Percentiles rank a stretch among this genome's conserved stretches.
phyloP scores from a whole-genome alignment of 306 rosid genomes.

The Coriaria nepalensis region DNA sequence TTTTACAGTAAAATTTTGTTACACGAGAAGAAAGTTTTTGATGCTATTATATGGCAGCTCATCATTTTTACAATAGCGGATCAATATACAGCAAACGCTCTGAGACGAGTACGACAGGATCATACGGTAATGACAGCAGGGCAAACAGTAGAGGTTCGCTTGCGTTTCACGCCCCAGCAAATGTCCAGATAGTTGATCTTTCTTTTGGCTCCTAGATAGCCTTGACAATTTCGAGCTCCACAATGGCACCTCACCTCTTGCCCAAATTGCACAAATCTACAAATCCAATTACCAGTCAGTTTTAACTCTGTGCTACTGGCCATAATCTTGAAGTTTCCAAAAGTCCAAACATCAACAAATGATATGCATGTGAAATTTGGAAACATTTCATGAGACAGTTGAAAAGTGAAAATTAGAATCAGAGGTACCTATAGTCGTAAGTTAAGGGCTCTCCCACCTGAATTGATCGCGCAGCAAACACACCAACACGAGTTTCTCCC shows the following conservation, averaged over 20 bases:
- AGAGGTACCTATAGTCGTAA: slow-evolving; percentile 69
- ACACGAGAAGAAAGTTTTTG: too few relatives aligned
- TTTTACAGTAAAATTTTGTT: too few relatives aligned
- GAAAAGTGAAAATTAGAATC: neutral
- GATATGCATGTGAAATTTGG: neutral
- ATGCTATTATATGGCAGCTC: too few relatives aligned
- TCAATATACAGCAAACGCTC: too few relatives aligned
- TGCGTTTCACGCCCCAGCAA: slow-evolving; percentile 76
- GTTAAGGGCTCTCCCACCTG: slow-evolving; percentile 77
- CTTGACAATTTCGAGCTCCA: slow-evolving; percentile 70
- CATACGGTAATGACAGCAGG: slow-evolving; percentile 18
- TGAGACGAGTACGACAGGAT: neutral
- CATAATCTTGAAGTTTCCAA: too few relatives aligned
- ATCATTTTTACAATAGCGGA: too few relatives aligned
- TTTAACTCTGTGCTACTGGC: too few relatives aligned
- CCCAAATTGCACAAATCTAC: slow-evolving; percentile 91
- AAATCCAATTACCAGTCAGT: neutral
- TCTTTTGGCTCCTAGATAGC: slow-evolving; percentile 76
- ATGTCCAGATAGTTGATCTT: slow-evolving; percentile 36
- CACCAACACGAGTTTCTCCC: slow-evolving; percentile 81
- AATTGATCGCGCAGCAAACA: slow-evolving; percentile 65
- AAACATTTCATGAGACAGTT: neutral
- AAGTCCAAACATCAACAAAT: neutral
- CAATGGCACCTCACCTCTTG: slow-evolving; percentile 74
- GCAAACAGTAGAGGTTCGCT: slow-evolving; percentile 43